Percentiles rank a stretch among this genome's conserved stretches.
Conservation (phyloP, 768 basidiomycete species). For the Termitomyces eurrhizus region DNA sequence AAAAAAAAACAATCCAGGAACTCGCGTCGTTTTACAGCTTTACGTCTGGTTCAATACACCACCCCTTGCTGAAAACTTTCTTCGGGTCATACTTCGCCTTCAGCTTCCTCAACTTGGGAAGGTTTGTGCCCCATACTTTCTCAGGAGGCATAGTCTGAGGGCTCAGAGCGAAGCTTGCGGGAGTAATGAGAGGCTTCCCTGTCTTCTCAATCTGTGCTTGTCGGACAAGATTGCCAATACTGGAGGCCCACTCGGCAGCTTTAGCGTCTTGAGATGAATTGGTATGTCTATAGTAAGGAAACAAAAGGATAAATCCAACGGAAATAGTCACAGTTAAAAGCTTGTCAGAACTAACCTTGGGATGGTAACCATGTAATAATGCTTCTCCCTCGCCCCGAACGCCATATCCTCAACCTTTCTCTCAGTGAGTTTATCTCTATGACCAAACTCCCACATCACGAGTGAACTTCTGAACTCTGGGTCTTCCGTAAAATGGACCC, state of each 20-base stretch:
- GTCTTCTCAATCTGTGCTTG: conserved; percentile 3
- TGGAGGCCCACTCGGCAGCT: neutral
- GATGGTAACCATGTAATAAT: conserved; percentile 9
- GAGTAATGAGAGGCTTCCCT: conserved; percentile 5
- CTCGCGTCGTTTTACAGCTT: neutral
- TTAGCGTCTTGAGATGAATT: neutral
- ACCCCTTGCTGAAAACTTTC: conserved; percentile 18
- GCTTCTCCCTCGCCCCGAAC: neutral
- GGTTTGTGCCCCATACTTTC: conserved; percentile 24
- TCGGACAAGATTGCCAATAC: neutral
- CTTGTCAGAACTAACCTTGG: conserved; percentile 4
- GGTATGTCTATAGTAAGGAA: neutral
- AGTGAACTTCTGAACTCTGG: conserved; percentile 8
- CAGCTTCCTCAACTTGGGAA: conserved; percentile 20
- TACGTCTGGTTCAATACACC: neutral
- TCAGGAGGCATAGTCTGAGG: conserved; percentile 18
- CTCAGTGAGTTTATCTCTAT: conserved; percentile 14
- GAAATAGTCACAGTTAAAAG: neutral
- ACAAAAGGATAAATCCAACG: neutral
- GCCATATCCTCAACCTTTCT: conserved; percentile 7
- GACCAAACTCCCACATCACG: conserved; percentile 18
- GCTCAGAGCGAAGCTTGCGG: neutral
- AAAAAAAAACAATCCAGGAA: too few species aligned
- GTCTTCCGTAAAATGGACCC: conserved; percentile 18
- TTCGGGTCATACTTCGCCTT: conserved; percentile 29